Conservation (phyloP, 805 yeast species). For the Naumovozyma dairenensis region DNA sequence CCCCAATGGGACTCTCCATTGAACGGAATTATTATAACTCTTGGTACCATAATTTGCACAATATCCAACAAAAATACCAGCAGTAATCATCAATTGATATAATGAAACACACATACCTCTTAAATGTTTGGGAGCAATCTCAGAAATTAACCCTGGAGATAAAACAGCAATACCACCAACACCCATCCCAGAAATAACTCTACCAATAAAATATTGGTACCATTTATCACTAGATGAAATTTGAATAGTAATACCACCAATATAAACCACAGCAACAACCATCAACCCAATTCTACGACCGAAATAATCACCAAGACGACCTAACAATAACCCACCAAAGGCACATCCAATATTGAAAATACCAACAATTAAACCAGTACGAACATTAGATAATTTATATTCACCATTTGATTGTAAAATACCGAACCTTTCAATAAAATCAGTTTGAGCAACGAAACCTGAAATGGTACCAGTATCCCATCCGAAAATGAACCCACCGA, state of each 20-base stretch:
- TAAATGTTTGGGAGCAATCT: conserved; percentile 30
- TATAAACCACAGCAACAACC: conserved; percentile 52
- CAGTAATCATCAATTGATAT: conserved; percentile 60
- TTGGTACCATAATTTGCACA: conserved; percentile 63
- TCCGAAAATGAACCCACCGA: conserved; percentile 41
- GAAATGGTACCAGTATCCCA: conserved; percentile 75
- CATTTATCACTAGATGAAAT: conserved; percentile 44
- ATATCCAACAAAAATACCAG: conserved; percentile 68
- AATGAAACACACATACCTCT: conserved; percentile 65
- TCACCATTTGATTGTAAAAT: conserved; percentile 32
- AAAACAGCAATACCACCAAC: conserved; percentile 70
- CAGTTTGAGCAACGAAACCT: conserved; percentile 58
- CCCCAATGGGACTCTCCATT: conserved; percentile 68
- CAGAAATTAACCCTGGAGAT: conserved; percentile 59
- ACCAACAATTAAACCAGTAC: conserved; percentile 43
- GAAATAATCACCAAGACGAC: conserved; percentile 49
- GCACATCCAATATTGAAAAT: conserved; percentile 71
- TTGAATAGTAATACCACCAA: conserved; percentile 59
- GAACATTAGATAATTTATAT: conserved; percentile 34
- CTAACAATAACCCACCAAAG: conserved; percentile 54
- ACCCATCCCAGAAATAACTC: conserved; percentile 61
- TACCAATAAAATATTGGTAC: conserved; percentile 65
- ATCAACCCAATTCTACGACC: conserved; percentile 61
- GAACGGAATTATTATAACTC: conserved; percentile 51
- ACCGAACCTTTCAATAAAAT: conserved; percentile 47